phyloP scores from a whole-genome alignment of 139 green algal genomes.

The Chlorella sp. region DNA sequence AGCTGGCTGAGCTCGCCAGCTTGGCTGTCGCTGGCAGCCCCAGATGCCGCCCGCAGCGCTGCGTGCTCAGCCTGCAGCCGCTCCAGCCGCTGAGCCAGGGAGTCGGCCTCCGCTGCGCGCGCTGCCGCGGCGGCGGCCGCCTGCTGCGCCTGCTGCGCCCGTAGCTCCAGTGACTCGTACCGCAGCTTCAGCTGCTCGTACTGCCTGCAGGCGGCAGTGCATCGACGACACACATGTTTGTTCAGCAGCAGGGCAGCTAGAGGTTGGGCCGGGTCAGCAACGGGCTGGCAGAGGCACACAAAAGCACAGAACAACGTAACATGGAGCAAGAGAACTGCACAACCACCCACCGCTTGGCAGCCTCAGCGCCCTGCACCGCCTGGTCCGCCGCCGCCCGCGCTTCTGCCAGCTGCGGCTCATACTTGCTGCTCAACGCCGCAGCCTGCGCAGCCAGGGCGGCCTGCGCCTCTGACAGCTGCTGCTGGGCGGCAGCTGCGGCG shows the following conservation, averaged over 20 bases:
- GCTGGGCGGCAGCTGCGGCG: not conserved
- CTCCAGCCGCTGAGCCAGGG: slow-evolving; percentile 11
- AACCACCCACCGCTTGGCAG: slow-evolving; percentile 30
- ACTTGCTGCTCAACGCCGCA: not conserved
- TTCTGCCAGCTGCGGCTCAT: slow-evolving; percentile 36
- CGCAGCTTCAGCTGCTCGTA: slow-evolving; percentile 50
- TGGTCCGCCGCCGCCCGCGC: not conserved
- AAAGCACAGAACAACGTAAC: too few species aligned
- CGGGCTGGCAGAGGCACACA: too few species aligned
- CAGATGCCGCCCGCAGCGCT: not conserved
- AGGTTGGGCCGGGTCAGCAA: too few species aligned
- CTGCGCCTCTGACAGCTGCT: slow-evolving; percentile 17
- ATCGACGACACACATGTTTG: too few species aligned
- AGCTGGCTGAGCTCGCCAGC: slow-evolving; percentile 40
- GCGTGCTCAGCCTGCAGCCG: slow-evolving; percentile 35
- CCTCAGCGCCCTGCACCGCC: slow-evolving; percentile 22
- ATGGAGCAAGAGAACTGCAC: too few species aligned
- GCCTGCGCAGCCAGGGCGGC: slow-evolving; percentile 1
- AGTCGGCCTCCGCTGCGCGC: not conserved
- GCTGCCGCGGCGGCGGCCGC: not conserved
- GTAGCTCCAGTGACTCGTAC: slow-evolving; percentile 53
- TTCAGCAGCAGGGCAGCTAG: too few species aligned
- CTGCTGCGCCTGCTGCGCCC: slow-evolving; percentile 27
- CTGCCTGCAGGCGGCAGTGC: not conserved
- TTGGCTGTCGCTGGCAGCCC: slow-evolving; percentile 17